phyloP scores from a whole-genome alignment of 192 early-diverging fungal genomes.

The Entophlyctis luteolus region DNA sequence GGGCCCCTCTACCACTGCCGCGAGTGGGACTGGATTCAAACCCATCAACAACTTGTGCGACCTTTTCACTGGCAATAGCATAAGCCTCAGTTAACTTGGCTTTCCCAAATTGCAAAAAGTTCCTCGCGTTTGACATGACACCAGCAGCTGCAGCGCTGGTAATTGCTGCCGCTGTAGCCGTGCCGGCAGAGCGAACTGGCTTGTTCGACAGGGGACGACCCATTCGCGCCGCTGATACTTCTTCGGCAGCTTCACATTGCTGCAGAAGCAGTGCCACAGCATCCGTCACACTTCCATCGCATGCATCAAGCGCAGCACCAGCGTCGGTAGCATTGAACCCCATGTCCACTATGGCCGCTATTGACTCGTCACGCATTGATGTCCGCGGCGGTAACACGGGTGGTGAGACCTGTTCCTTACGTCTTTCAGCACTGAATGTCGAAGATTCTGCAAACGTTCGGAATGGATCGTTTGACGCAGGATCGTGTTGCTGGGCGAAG shows the following conservation, averaged over 20 bases:
- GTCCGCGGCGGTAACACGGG: too few relatives aligned
- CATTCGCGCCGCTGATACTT: background rate
- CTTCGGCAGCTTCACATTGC: background rate
- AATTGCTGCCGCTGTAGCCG: constrained; percentile 31
- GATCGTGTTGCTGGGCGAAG: too few relatives aligned
- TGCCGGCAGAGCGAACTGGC: background rate
- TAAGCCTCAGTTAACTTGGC: constrained; percentile 60
- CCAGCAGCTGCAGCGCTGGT: constrained; percentile 51
- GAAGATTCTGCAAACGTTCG: too few relatives aligned
- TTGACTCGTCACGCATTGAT: background rate
- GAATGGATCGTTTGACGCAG: too few relatives aligned
- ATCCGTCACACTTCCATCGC: constrained; percentile 59
- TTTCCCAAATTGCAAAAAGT: constrained; percentile 46
- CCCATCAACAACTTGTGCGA: constrained; percentile 32
- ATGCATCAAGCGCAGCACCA: constrained; percentile 63
- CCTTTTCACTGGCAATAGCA: constrained; percentile 57
- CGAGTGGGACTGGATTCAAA: background rate
- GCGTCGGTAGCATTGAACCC: constrained; percentile 71
- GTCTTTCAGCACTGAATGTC: too few relatives aligned
- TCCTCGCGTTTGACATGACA: constrained; percentile 66
- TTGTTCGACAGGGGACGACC: background rate
- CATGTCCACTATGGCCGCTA: constrained; percentile 75
- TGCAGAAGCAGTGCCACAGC: constrained; percentile 35
- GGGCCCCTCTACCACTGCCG: background rate
- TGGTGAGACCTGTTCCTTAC: too few relatives aligned